A percentile compares a stretch with the other conserved stretches of the same genome.
phyloP scores from a whole-genome alignment of 2,329 filamentous ascomycete species.

The Trichoderma simmonsii region DNA sequence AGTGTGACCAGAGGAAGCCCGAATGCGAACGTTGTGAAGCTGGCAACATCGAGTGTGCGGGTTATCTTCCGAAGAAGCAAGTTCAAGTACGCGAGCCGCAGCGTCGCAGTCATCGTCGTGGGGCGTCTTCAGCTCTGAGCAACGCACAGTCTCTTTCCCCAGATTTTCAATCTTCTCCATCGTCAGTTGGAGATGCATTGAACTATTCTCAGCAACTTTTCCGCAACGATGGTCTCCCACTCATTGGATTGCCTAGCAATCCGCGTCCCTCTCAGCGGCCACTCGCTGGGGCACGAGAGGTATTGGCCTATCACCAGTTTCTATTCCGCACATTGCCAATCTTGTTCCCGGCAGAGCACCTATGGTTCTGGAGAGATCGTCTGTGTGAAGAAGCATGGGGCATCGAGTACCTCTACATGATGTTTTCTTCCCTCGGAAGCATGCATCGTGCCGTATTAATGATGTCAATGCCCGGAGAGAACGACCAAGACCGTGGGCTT shows the following conservation, averaged over 20 bases:
- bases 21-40: constrained; percentile 9
- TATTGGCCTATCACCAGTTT: constrained; percentile 13
- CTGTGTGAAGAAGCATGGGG: constrained; percentile 14
- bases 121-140: neutral
- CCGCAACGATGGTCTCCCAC: constrained; percentile 2
- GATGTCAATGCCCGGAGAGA: neutral
- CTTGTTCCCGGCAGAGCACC: neutral
- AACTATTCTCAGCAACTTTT: neutral
- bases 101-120: neutral
- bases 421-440: constrained; percentile 5
- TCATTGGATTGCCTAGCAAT: constrained; percentile 11
- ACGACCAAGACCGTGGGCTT: neutral
- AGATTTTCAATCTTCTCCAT: neutral
- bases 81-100: neutral
- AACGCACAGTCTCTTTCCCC: neutral
- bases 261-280: neutral
- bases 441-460: neutral
- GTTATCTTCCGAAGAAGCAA: constrained; percentile 2
- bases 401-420: constrained; percentile 7
- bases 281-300: constrained; percentile 1
- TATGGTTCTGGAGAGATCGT: constrained; percentile 11
- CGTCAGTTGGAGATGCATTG: neutral
- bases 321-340: constrained; percentile 8
- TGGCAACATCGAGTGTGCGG: constrained; percentile 8
- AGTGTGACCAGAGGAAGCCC: constrained; percentile 12